Percentiles rank a stretch among this genome's conserved stretches.
Conservation (phyloP, 208 protist genomes). For the Acanthamoeba culbertsoni region DNA sequence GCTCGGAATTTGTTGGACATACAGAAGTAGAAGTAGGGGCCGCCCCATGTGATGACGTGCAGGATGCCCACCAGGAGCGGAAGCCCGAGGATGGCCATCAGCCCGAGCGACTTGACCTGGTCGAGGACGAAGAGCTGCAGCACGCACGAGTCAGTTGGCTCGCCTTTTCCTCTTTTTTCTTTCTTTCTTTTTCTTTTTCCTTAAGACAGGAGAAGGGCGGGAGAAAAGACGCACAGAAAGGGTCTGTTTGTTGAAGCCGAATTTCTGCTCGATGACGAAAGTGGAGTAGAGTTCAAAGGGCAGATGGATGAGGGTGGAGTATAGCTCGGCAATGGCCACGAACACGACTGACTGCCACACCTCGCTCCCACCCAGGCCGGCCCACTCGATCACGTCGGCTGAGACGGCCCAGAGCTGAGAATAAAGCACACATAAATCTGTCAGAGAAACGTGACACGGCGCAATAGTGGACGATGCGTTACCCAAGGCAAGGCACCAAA, state of each 20-base stretch:
- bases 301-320: constrained; percentile 11
- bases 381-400: not conserved
- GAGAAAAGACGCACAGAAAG: not conserved
- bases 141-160: too few species aligned
- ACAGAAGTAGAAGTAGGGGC: constrained; percentile 32
- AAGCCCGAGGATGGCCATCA: not conserved
- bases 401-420: not conserved
- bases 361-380: not conserved
- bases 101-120: constrained; percentile 8
- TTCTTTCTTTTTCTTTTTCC: too few species aligned
- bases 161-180: too few species aligned
- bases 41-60: constrained; percentile 6
- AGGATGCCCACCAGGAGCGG: not conserved
- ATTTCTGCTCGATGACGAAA: constrained; percentile 39
- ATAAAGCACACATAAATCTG: not conserved
- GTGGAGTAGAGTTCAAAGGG: constrained; percentile 37
- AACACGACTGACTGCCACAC: not conserved
- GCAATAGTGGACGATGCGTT: not conserved
- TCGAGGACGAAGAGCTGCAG: not conserved
- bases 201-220: too few species aligned
- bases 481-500: not conserved
- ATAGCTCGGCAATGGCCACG: not conserved
- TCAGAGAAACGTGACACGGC: not conserved
- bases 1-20: not conserved
- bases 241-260: constrained; percentile 46